Base-by-base conservation (phyloP, 345 rosid species). In the Sisymbrium altissimum region DNA sequence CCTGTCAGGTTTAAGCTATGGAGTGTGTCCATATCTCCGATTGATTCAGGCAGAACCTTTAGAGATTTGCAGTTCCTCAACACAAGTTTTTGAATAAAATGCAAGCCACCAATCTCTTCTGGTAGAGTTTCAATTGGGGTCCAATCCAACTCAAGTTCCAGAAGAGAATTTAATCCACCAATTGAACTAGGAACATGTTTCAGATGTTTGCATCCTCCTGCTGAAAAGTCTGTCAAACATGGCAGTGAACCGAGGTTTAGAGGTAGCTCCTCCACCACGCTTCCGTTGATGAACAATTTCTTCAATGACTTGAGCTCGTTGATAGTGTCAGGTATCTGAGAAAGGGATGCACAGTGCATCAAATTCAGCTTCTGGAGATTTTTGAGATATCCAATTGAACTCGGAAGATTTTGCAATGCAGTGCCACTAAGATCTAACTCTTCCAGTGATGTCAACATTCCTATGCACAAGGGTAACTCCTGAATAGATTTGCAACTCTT, bases 141-240 rank as follows among this genome's bases (percentile, higher is more conserved):
- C 0, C 7, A 4, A 50, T 66, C 59, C 36, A 78, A 67, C 73
- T 60, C 19, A 6, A 78, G 77, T 40, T 78, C 43, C 0, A 41
- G 15, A 72, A 78, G 81, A 72, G 70, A 49, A 7, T 66, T 43
- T 23, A 78, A 27, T 17, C 77, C 73, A 46, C 77, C 70, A 33
- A 72, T 52, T 9, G 81, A 78, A 60, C 53, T 53, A 0, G 78
- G 78, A 5, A 77, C 10, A 14, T 66, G 57, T 50, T 60, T 66
- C 50, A 78, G 43, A 15, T 1, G 8, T 12, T 60, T 41, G 54
- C 78, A 78, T 4, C 3, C 36, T 53, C 70, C 78, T 6, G 65
- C 73, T 32, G 73, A 71, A 2, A 78, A 52, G 15, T 72, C 53
- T 12, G 13, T 11, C 73, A 78, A 52, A 72, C 43, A 12, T 66